These are phyloP conservation scores for Gymnopilus dilepis DNA, from an alignment of 768 basidiomycete species.

Conservation along the genomic window DNA sequence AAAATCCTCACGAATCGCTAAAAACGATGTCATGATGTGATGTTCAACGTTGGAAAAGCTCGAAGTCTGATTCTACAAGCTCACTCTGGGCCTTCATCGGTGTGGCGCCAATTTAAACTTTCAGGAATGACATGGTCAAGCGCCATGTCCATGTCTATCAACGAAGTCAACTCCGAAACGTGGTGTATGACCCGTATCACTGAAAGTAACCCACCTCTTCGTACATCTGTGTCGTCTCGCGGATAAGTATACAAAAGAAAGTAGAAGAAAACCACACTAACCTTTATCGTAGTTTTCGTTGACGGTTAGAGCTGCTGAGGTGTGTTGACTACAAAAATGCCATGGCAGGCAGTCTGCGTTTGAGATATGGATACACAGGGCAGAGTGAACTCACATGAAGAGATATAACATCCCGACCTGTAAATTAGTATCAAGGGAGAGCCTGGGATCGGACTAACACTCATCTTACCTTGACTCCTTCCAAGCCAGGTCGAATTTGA, in stretches of 20 bases:
- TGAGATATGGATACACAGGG: neutral
- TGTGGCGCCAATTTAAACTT: slow-evolving; percentile 79
- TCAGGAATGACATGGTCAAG: slow-evolving; percentile 90
- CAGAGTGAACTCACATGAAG: slow-evolving; percentile 67
- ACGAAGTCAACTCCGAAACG: slow-evolving; percentile 1
- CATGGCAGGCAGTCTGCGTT: neutral
- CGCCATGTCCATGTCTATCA: slow-evolving; percentile 92
- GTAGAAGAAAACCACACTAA: slow-evolving; percentile 25
- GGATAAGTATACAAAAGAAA: neutral
- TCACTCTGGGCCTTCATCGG: slow-evolving; percentile 92
- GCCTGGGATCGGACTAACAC: slow-evolving; percentile 1
- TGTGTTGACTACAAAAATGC: slow-evolving; percentile 52
- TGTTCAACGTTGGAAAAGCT: no score
- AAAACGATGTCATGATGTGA: slow-evolving; percentile 9
- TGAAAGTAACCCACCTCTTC: slow-evolving; percentile 32
- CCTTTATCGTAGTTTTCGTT: slow-evolving; percentile 92
- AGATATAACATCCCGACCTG: slow-evolving; percentile 89
- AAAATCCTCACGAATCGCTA: slow-evolving; percentile 73
- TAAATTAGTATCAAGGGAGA: neutral
- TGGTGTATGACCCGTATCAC: neutral
- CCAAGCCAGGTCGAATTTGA: slow-evolving; percentile 72
- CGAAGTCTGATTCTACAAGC: slow-evolving; percentile 29
- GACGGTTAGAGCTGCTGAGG: slow-evolving; percentile 77
- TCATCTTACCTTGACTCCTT: slow-evolving; percentile 60
- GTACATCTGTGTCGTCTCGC: slow-evolving; percentile 32